Base-by-base conservation (phyloP, 768 basidiomycete species). In the Cyathus striatus region DNA sequence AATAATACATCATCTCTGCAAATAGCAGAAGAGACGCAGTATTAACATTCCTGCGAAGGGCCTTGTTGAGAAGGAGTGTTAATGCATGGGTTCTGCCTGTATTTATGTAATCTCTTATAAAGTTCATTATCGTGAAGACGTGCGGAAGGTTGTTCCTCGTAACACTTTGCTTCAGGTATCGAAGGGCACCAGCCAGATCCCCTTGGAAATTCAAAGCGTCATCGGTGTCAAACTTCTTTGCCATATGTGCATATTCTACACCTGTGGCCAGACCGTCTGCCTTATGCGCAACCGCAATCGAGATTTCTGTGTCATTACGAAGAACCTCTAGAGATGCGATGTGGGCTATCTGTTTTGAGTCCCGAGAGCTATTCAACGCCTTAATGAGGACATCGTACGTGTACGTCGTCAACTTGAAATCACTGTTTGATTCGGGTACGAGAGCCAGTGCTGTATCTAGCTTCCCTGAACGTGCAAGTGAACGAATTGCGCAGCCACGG, bases 1-100 rank as follows among this genome's bases (percentile, higher is more conserved):
- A 53, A 44, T 74, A 69, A 48, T 62, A 67, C 13, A 70, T 48
- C 69, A 76, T 70, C 49, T 76, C 70, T 1, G 67, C 66, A 35
- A 68, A 61, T 14, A 70, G 37, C 37, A 68, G 68, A 12, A 49
- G 46, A n/a, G 54, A 48, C 20, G 59, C 51, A 13, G 46, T 43
- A 20, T 40, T 40, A 34, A 49, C 51, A 35, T 51, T 48, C 14
- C 43, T 38, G 7, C 56, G 53, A 25, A 63, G 48, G 6, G 58
- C 63, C 16, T 58, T 50, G 17, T 58, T 54, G 27, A 69, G 60
- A 5, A 75, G 56, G 9, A 63, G 45, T 5, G 49, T 46, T 5
- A 73, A 50, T 0, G 64, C 68, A 4, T 49, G 50, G 5, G 54
- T 62, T 20, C 68, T 58, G 0, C 66, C 69, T 2, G 60, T 56